phyloP scores from a whole-genome alignment of 1,139 yeast genomes.

The Blastobotrys aristatus region DNA sequence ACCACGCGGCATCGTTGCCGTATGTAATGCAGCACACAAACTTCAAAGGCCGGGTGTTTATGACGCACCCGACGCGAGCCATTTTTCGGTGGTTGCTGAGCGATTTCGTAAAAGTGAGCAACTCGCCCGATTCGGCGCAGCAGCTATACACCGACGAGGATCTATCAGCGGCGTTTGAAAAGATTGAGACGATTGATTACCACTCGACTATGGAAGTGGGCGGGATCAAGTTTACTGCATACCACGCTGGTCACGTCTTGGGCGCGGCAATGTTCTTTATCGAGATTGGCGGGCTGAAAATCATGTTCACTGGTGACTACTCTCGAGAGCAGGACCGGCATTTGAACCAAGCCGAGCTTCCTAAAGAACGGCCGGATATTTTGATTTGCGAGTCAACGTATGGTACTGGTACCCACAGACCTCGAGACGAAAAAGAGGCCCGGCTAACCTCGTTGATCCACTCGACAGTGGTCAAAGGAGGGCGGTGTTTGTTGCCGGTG shows the following conservation, averaged over 20 bases:
- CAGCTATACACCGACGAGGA: slow-evolving; percentile 85
- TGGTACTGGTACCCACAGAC: slow-evolving; percentile 97
- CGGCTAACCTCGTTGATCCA: slow-evolving; percentile 79
- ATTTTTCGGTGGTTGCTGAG: slow-evolving; percentile 91
- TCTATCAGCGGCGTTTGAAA: slow-evolving; percentile 76
- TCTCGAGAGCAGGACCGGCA: slow-evolving; percentile 95
- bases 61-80: slow-evolving; percentile 99
- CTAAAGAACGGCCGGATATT: slow-evolving; percentile 82
- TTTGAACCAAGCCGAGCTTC: slow-evolving; percentile 91
- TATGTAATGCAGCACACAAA: slow-evolving; percentile 97
- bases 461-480: slow-evolving; percentile 80
- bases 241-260: slow-evolving; percentile 97
- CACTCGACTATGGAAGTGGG: slow-evolving; percentile 93
- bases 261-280: slow-evolving; percentile 98
- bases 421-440: slow-evolving; percentile 76
- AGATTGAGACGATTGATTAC: slow-evolving; percentile 89
- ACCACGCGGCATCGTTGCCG: slow-evolving; percentile 96
- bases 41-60: slow-evolving; percentile 90
- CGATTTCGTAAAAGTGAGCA: slow-evolving; percentile 89
- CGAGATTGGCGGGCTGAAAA: slow-evolving; percentile 88
- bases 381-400: slow-evolving; percentile 93
- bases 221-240: slow-evolving; percentile 93
- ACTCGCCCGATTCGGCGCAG: slow-evolving; percentile 41
- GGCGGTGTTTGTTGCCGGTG: slow-evolving; percentile 87
- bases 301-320: slow-evolving; percentile 92